Base-by-base conservation (phyloP, 192 early-diverging fungal species). In the Podila epigama region DNA sequence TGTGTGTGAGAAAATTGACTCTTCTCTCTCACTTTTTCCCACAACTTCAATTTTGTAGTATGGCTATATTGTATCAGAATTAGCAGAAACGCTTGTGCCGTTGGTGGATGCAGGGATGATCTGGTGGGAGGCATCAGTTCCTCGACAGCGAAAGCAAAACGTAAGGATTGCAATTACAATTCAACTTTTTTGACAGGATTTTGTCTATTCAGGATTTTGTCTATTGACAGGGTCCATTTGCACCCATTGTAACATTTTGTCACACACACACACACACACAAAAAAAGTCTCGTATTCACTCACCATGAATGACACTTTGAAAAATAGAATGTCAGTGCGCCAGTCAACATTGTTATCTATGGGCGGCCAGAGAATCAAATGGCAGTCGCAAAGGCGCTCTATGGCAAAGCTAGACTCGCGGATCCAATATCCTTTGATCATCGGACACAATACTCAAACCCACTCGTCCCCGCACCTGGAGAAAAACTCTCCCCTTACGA, bases 301-400 rank as follows among this genome's bases (percentile, higher is more conserved):
- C 32, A 18, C 8, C 31, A 10, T 36, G 11, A 31, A 28, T 39
- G 36, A 12, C n/a, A 36, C 44, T 44, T 56, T 33, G 41, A 16
- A 3, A 22, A 16, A 35, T 73, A 82, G 79, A 67, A 79, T 11
- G 63, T 71, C 11, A 75, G 66, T 18, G 70, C 75, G 1, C 79
- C 77, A 12, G 58, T 82, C 57, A 64, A 79, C 25, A 82, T 82
- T 50, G 48, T 68, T 18, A 32, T 79, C 37, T 79, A 83, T 44
- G 77, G 75, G 1, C 50, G 58, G 31, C 63, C 72, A 7, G 58
- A 59, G 16, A 51, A 66, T 50, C 56, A 69, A 16, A 67, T 66
- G 58, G 60, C 63, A 12, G 70, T 70, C n/a, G 63, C 65, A 32
- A 75, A 81, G 52, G 61, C 63, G 12, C 55, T 63, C 11, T 60